Conservation (phyloP, 495 filamentous ascomycete species). For the Xanthoparmelia taractica region DNA sequence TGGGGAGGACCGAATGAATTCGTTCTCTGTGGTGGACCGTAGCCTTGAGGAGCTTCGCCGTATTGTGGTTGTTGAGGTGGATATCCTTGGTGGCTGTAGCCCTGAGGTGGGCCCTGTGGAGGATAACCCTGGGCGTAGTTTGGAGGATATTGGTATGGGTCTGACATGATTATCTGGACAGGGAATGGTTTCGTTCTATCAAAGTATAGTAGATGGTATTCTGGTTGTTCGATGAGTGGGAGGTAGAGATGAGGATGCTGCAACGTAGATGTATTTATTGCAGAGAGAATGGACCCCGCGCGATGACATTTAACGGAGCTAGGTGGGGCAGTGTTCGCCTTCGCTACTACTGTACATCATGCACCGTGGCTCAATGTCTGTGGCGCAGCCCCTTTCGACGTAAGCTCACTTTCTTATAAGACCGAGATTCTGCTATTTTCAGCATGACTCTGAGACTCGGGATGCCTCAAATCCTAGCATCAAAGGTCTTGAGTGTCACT, state of each 20-base stretch:
- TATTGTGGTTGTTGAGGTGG: constrained; percentile 34
- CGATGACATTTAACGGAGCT: neutral
- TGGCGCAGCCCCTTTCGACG: too few species aligned
- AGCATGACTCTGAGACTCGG: too few species aligned
- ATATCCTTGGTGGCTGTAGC: constrained; percentile 29
- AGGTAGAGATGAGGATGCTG: neutral
- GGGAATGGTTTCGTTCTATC: neutral
- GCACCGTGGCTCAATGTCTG: neutral
- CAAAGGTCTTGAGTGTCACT: too few species aligned
- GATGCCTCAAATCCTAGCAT: too few species aligned
- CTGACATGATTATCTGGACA: constrained; percentile 36
- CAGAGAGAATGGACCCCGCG: neutral
- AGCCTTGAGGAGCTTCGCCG: constrained; percentile 29
- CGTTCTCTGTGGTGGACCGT: constrained; percentile 34
- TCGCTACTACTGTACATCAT: neutral
- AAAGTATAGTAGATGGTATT: neutral
- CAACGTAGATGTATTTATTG: neutral
- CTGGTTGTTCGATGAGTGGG: neutral
- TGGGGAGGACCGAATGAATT: constrained; percentile 41
- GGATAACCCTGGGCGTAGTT: constrained; percentile 31
- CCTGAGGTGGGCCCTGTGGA: constrained; percentile 24
- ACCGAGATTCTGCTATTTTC: too few species aligned
- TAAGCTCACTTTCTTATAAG: too few species aligned
- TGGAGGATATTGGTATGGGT: constrained; percentile 38
- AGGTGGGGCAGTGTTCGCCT: neutral